These are phyloP conservation scores for Centella asiatica DNA, from an alignment of 129 eudicot species.

Conservation along the genomic window DNA sequence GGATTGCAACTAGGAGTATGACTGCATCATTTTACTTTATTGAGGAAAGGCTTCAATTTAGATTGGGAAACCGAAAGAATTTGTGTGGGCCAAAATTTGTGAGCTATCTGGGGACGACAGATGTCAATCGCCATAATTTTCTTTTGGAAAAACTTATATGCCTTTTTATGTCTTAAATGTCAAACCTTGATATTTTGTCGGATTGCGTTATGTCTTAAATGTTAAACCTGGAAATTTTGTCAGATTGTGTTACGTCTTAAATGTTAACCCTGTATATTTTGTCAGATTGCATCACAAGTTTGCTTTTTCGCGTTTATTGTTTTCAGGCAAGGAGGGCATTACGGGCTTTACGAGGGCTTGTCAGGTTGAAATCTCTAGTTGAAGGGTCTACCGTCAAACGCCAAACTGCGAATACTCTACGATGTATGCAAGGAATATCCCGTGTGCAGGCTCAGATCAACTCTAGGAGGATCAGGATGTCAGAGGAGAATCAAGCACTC, in stretches of 20 bases:
- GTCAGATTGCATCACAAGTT: too few species aligned
- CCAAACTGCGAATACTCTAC: conserved; percentile 75
- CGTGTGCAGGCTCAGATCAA: conserved; percentile 84
- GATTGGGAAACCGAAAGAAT: neutral
- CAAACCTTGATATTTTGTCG: neutral
- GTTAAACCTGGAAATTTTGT: neutral
- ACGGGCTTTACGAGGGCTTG: conserved; percentile 79
- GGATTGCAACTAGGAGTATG: neutral
- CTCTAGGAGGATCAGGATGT: conserved; percentile 72
- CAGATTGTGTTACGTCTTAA: too few species aligned
- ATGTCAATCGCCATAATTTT: neutral
- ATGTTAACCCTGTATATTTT: too few species aligned
- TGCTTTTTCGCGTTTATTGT: neutral
- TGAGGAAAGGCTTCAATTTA: neutral
- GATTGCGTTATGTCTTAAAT: too few species aligned
- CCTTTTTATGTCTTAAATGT: neutral
- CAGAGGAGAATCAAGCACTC: conserved; percentile 83
- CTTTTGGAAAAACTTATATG: neutral
- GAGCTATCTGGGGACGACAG: neutral
- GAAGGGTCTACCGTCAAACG: conserved; percentile 78
- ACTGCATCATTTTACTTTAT: neutral
- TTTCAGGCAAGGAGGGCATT: conserved; percentile 88
- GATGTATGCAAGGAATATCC: conserved; percentile 79
- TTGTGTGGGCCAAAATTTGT: neutral
- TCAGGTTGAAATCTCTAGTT: conserved; percentile 69